Evolutionary conservation across 805 yeast genomes (phyloP), one percentile per base, ranked within the genome.

Genomic region (Torulaspora quercuum): DNA sequence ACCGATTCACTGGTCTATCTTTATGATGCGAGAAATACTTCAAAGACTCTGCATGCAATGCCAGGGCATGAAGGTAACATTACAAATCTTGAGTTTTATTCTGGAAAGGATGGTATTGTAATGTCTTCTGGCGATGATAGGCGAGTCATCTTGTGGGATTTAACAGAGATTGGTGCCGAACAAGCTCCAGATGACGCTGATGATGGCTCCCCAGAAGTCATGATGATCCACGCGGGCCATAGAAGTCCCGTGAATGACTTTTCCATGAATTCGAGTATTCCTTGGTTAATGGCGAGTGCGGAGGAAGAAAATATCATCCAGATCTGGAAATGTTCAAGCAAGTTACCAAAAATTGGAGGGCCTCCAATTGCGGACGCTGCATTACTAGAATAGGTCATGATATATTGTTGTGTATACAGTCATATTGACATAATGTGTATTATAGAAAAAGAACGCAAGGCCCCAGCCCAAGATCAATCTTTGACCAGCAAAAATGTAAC

Each of bases 181-280:
- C 95, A 85, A 58, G 72, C 71, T 9, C 88, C 78, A 48, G 95
- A 86, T 48, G 95, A 87, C 55, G 83, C 87, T 19, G 95, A 83
- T 46, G 96, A 87, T 52, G 96, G 95, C 25, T 82, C 82, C 17
- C 90, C 95, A 4, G 96, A 87, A 58, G 63, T 87, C 22, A 67
- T 86, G 50, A 82, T 86, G 88, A 82, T 87, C 80, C 95, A 87
- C 56, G 95, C 94, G 24, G 95, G 95, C 13, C 95, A 87, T 55
- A 80, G 88, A 12, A 81, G 86, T 11, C 70, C 81, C 5, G 80
- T 84, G 11, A 78, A 80, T 27, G 95, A 84, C 56, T 68, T 84
- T 47, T 72, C 78, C 21, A 79, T 85, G 70, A 81, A 79, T 53
- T 78, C 80, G 5, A 54, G 56, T 25, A 70, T 78, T 40, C 84